A percentile compares a stretch with the other conserved stretches of the same genome.
These are phyloP conservation scores for Aspergillus funiculosus DNA, from an alignment of 495 filamentous ascomycete genomes.

Conservation along the genomic window DNA sequence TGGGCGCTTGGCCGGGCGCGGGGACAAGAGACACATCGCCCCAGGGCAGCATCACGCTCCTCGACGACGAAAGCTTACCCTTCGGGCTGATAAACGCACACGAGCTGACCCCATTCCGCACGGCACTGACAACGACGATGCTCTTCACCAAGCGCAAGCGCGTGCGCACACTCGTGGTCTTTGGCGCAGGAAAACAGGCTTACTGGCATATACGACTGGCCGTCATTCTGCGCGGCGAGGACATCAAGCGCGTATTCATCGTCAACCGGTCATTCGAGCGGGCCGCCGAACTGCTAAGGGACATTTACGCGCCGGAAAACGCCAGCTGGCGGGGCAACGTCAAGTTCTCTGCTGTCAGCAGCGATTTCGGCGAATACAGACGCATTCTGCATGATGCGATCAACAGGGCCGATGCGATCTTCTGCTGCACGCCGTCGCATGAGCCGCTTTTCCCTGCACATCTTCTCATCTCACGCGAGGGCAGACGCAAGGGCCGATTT, in stretches of 20 bases:
- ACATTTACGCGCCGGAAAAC: constrained; percentile 50
- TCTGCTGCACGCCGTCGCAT: constrained; percentile 66
- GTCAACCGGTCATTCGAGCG: constrained; percentile 67
- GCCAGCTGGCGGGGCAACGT: constrained; percentile 52
- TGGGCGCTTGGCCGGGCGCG: constrained; percentile 37
- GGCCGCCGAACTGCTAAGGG: constrained; percentile 48
- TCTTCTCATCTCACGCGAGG: constrained; percentile 61
- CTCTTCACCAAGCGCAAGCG: constrained; percentile 63
- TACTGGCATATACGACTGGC: constrained; percentile 89
- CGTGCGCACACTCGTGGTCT: constrained; percentile 70
- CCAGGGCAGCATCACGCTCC: constrained; percentile 70
- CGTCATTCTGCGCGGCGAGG: constrained; percentile 62
- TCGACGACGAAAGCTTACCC: constrained; percentile 60
- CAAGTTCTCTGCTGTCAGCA: constrained; percentile 65
- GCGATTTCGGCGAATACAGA: constrained; percentile 63
- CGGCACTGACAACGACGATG: constrained; percentile 72
- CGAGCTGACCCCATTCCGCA: constrained; percentile 88
- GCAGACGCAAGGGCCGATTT: constrained; percentile 66
- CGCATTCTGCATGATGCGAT: constrained; percentile 62
- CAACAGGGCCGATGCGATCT: constrained; percentile 66
- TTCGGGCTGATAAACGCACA: constrained; percentile 77
- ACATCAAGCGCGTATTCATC: constrained; percentile 72
- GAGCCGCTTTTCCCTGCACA: constrained; percentile 58
- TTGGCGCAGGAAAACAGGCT: constrained; percentile 87
- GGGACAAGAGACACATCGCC: constrained; percentile 56